phyloP scores from a whole-genome alignment of 176 grass and related monocot genomes.

The Secale cereale region DNA sequence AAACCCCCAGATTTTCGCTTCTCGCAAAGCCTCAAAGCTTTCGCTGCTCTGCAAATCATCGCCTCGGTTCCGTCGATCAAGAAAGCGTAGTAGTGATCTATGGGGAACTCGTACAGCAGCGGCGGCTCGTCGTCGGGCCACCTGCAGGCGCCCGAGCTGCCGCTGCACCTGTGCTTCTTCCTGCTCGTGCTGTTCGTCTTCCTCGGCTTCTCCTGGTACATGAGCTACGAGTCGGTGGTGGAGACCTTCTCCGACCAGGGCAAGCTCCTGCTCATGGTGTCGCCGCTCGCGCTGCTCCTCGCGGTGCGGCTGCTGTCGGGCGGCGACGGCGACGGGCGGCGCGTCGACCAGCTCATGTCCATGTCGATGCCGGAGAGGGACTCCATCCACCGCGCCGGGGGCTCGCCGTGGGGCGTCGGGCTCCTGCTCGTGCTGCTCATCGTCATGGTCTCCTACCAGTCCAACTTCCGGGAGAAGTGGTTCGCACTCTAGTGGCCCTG shows the following conservation, averaged over 20 bases:
- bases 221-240: conserved; percentile 48
- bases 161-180: conserved; percentile 63
- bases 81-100: not conserved
- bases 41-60: not conserved
- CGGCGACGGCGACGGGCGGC: not conserved
- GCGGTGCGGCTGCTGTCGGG: conserved; percentile 45
- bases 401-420: conserved; percentile 70
- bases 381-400: conserved; percentile 63
- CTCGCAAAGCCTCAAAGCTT: no score
- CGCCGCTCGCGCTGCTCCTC: conserved; percentile 55
- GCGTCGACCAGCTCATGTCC: conserved; percentile 20
- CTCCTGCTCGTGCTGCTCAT: conserved; percentile 54
- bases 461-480: conserved; percentile 72
- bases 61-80: not conserved
- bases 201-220: conserved; percentile 64
- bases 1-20: no score
- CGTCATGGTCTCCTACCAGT: conserved; percentile 75
- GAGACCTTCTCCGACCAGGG: conserved; percentile 43
- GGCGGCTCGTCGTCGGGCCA: not conserved
- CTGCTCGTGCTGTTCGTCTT: conserved; percentile 55
- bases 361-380: conserved; percentile 49
- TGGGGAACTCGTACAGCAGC: conserved; percentile 41
- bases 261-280: conserved; percentile 45
- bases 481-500: conserved; percentile 41
- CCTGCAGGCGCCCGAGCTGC: conserved; percentile 37